Conservation (phyloP, 2,329 filamentous ascomycete genomes). For the Sarocladium kiliense region DNA sequence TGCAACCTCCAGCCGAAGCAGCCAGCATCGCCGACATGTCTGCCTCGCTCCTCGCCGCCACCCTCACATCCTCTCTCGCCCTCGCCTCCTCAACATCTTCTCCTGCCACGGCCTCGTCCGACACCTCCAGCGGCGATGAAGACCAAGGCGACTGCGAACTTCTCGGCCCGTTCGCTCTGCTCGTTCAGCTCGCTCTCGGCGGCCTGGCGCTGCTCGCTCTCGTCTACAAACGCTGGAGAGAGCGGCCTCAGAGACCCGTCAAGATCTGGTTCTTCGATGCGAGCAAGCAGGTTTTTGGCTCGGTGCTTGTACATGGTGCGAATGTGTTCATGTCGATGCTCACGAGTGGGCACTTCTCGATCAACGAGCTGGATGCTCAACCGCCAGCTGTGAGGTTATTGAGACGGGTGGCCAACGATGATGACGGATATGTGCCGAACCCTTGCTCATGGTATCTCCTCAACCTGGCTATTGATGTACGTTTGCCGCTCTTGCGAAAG, state of each 20-base stretch:
- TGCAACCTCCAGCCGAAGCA: conserved; percentile 11
- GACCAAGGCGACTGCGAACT: conserved; percentile 73
- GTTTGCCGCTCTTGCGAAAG: conserved; percentile 28
- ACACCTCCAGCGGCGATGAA: conserved; percentile 32
- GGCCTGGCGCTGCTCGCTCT: conserved; percentile 76
- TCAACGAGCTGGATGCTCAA: conserved; percentile 36
- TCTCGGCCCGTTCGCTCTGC: conserved; percentile 81
- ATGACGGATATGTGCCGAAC: conserved; percentile 67
- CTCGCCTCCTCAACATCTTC: conserved; percentile 23
- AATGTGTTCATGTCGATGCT: conserved; percentile 97
- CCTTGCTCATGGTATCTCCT: conserved; percentile 95
- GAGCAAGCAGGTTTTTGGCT: conserved; percentile 95
- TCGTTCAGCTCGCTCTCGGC: conserved; percentile 86
- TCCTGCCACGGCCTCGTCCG: conserved; percentile 20
- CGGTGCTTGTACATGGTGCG: conserved; percentile 81
- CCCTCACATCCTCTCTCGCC: conserved; percentile 18
- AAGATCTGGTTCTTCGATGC: conserved; percentile 99
- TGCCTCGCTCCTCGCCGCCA: conserved; percentile 8
- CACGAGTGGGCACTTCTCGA: conserved; percentile 70
- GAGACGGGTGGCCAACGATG: conserved; percentile 37
- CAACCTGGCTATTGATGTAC: conserved; percentile 91
- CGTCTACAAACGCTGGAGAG: conserved; percentile 89
- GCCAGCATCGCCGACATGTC: background rate
- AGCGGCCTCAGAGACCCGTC: conserved; percentile 83
- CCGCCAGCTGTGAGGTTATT: conserved; percentile 35